Percentiles rank a stretch among this genome's conserved stretches.
phyloP scores from a whole-genome alignment of 1,284 basidiomycete species.

The Leccinum fuscescens region DNA sequence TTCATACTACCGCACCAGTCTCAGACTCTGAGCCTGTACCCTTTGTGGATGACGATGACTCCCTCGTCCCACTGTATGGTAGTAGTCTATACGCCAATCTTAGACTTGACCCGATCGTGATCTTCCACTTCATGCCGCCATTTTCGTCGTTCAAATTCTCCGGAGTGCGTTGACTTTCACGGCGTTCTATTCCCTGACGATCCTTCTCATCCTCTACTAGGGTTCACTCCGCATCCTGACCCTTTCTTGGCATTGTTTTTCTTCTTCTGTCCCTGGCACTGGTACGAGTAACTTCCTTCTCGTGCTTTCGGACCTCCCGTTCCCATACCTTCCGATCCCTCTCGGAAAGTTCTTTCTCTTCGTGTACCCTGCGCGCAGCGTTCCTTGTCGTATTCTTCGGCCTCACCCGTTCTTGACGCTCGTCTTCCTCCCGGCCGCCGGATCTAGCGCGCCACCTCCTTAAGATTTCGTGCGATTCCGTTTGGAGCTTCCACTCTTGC shows the following conservation, averaged over 20 bases:
- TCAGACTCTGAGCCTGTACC: too few species aligned
- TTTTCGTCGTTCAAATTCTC: conserved; percentile 1
- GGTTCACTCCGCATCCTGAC: conserved; percentile 10
- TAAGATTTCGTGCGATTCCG: conserved; percentile 13
- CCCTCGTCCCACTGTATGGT: too few species aligned
- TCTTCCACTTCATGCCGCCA: neutral
- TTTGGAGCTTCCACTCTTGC: conserved; percentile 15
- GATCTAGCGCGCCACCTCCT: conserved; percentile 11
- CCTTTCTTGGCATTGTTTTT: conserved; percentile 7
- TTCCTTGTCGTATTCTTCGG: conserved; percentile 3
- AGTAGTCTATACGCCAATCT: too few species aligned
- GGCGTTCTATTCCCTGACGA: conserved; percentile 5
- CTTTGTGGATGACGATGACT: too few species aligned
- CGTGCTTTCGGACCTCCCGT: neutral
- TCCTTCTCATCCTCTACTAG: conserved; percentile 1
- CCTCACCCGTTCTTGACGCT: conserved; percentile 13
- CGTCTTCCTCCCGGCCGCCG: conserved; percentile 7
- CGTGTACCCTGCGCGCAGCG: neutral
- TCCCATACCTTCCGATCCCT: neutral
- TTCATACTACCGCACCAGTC: too few species aligned
- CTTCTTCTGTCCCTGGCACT: neutral
- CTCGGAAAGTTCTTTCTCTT: conserved; percentile 10
- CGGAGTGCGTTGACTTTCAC: conserved; percentile 7
- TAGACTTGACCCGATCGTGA: too few species aligned
- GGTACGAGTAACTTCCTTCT: neutral